phyloP scores from a whole-genome alignment of 306 rosid species.

The Trifolium repens region DNA sequence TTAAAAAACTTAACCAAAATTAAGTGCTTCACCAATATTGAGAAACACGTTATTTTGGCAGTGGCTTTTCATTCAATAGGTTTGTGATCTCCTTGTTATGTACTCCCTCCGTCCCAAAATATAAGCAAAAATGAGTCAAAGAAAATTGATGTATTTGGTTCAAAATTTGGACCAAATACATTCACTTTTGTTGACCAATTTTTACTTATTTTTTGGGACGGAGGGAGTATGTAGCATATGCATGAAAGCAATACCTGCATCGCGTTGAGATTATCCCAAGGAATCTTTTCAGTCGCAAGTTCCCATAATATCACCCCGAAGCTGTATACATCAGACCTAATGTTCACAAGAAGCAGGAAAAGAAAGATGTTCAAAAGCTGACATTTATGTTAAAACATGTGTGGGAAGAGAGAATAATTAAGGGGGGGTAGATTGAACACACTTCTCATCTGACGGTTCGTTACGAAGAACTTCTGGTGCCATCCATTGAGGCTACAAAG shows the following conservation, averaged over 20 bases:
- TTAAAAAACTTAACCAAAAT: constrained; percentile 13
- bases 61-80: constrained; percentile 25
- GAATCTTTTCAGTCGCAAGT: constrained; percentile 94
- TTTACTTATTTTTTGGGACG: too few relatives aligned
- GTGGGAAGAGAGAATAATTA: constrained; percentile 12
- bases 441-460: constrained; percentile 98
- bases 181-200: too few relatives aligned
- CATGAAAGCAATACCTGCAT: constrained; percentile 86
- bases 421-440: constrained; percentile 45
- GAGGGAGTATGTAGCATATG: neutral
- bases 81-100: constrained; percentile 8
- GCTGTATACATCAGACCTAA: constrained; percentile 98
- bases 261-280: constrained; percentile 96
- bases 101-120: too few relatives aligned
- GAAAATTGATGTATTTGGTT: too few relatives aligned
- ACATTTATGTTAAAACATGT: constrained; percentile 24
- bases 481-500: constrained; percentile 98
- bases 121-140: too few relatives aligned
- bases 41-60: neutral
- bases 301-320: constrained; percentile 99
- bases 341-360: constrained; percentile 41
- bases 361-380: constrained; percentile 12
- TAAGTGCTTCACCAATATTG: constrained; percentile 14
- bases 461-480: constrained; percentile 99
- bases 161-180: too few relatives aligned